phyloP scores from a whole-genome alignment of 306 rosid genomes.

The barrel medic (Medicago truncatula) region MtrunA17r5.0-ANR NC_053042.1:40529001-40529500 shows the following conservation, averaged over 20 bases:
- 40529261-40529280: constrained; percentile 53
- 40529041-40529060: constrained; percentile 44
- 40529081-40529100: constrained; percentile 46
- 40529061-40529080: constrained; percentile 36
- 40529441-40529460: too few species aligned
- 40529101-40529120: constrained; percentile 41
- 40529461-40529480: too few species aligned
- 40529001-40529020: constrained; percentile 39
- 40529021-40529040: constrained; percentile 41
- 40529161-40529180: constrained; percentile 27
- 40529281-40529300: constrained; percentile 41
- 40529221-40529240: constrained; percentile 31
- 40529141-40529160: constrained; percentile 36
- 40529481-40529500: too few species aligned
- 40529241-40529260: constrained; percentile 42
- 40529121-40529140: constrained; percentile 40
- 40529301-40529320: constrained; percentile 48
- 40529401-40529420: too few species aligned
- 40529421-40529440: too few species aligned
- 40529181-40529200: constrained; percentile 9
- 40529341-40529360: neutral
- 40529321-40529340: constrained; percentile 53
- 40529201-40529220: constrained; percentile 37
- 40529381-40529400: too few species aligned
- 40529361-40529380: too few species aligned